These are phyloP conservation scores for Fusarium sp. DNA, from an alignment of 2,329 filamentous ascomycete species.

Conservation along the genomic window DNA sequence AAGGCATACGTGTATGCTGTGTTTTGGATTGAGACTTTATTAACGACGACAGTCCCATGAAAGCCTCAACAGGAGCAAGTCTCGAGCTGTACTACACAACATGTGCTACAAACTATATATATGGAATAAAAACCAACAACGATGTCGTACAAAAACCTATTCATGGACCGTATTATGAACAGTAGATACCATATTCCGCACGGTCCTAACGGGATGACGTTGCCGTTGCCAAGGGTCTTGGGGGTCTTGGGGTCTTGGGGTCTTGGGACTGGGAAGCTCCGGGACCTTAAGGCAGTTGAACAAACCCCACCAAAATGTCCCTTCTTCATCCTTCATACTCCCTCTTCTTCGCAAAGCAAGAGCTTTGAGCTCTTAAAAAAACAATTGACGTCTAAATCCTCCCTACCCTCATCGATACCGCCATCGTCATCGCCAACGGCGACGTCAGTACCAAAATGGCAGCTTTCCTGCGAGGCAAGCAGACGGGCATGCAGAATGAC, in stretches of 20 bases:
- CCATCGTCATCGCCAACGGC: slow-evolving; percentile 18
- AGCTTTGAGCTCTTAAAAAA: slow-evolving; percentile 30
- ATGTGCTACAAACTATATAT: neutral
- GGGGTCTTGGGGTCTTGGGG: slow-evolving; percentile 19
- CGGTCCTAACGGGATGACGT: slow-evolving; percentile 34
- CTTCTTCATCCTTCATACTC: slow-evolving; percentile 23
- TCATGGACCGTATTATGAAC: neutral
- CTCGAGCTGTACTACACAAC: slow-evolving; percentile 1
- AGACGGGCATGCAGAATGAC: slow-evolving; percentile 92
- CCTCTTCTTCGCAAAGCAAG: slow-evolving; percentile 8
- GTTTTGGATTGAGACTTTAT: slow-evolving; percentile 3
- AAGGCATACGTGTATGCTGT: slow-evolving; percentile 5
- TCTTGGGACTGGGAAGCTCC: slow-evolving; percentile 24
- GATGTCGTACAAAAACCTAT: slow-evolving; percentile 4
- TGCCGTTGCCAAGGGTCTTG: slow-evolving; percentile 38
- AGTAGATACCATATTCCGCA: slow-evolving; percentile 1
- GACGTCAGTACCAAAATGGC: slow-evolving; percentile 71
- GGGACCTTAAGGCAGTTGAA: slow-evolving; percentile 20
- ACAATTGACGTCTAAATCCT: slow-evolving; percentile 11
- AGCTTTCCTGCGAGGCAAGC: slow-evolving; percentile 89
- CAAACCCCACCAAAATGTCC: slow-evolving; percentile 42
- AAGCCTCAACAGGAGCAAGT: neutral
- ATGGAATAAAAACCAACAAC: neutral
- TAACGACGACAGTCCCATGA: neutral
- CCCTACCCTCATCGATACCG: too few species aligned